Evolutionary conservation across 306 rosid species (phyloP), one percentile per base, ranked within the genome.

Genomic region (Vicia faba): DNA sequence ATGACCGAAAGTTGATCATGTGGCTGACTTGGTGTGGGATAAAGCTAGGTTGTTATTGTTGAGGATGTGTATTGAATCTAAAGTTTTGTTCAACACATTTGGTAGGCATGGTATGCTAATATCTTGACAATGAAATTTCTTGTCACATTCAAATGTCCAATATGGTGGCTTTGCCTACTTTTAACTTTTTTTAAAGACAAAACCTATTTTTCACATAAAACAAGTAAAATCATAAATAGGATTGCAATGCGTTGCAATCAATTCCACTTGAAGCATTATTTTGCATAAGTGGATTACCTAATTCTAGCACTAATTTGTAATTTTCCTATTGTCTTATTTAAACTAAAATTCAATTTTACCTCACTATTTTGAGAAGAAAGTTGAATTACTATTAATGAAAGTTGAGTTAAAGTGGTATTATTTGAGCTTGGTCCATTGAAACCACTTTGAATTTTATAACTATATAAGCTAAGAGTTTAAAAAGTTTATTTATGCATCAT

Each of bases 101-200:
- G 29, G 14, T 6, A 20, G 31, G 11, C 59, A 11, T 20, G 33
- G 29, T 11, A 53, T 20, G 3, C n/a, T 51, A 18, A 49, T 51
- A 5, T 20, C 7, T 5, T 20, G 31, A 20, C 31, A 51, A 51
- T 19, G 58, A 51, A 20, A 51, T 54, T 26, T 56, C 39, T 28
- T 56, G 61, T 28, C 20, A 56, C 61, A 11, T 11, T 23, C 54
- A 1, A 5, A 50, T 49, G 25, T 54, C 61, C 35, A 56, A 28
- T 28, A 26, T 29, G n/a, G 62, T 29, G 23, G 62, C 15, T 28
- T 29, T 29, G 40, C 61, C 18, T 55, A 55, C 61, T 55, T 55
- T 55, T 5, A 16, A 25, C 4, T 23, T 15, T 45, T 45, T 45
- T 14, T 14, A 3, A 2, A 1, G 51, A 7, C 11, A 45, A 44